Evolutionary conservation across 140 eudicot species (phyloP).

Genomic region (Bidens hawaiensis): DNA sequence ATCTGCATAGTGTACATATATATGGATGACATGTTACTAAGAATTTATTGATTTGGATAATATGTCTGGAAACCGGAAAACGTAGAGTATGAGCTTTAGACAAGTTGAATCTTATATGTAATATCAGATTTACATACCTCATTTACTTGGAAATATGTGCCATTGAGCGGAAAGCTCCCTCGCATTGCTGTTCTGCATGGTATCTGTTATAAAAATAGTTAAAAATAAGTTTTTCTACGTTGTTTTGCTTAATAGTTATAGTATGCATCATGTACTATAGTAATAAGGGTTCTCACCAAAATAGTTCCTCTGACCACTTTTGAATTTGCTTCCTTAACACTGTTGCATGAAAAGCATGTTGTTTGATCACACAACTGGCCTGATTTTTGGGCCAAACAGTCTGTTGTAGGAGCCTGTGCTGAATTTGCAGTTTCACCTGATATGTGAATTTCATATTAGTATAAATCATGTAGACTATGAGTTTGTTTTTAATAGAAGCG

Average conservation of each 20-base stretch:
- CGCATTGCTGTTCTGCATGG: conserved; percentile 95
- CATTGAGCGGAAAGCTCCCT: conserved; percentile 97
- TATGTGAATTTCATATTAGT: not conserved
- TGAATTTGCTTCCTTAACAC: conserved; percentile 60
- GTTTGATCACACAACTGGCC: conserved; percentile 47
- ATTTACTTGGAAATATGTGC: conserved; percentile 94
- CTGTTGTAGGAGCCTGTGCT: conserved; percentile 64
- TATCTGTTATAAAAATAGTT: conserved; percentile 42
- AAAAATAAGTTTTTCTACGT: not conserved
- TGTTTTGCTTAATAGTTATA: not conserved
- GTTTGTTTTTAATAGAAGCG: not conserved
- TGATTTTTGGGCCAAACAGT: conserved; percentile 44
- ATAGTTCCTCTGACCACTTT: conserved; percentile 85
- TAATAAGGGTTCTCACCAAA: conserved; percentile 47
- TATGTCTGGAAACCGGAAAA: not conserved
- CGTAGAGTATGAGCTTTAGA: not conserved
- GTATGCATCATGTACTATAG: not conserved
- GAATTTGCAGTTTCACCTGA: conserved; percentile 88
- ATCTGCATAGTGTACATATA: conserved; percentile 38
- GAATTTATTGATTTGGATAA: not conserved
- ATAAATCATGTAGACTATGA: not conserved
- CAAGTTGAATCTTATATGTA: conserved; percentile 5
- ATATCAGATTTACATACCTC: conserved; percentile 49
- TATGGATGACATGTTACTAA: conserved; percentile 6
- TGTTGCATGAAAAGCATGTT: conserved; percentile 69